phyloP scores from a whole-genome alignment of 106 monocot species.

The Vanilla planifolia region DNA sequence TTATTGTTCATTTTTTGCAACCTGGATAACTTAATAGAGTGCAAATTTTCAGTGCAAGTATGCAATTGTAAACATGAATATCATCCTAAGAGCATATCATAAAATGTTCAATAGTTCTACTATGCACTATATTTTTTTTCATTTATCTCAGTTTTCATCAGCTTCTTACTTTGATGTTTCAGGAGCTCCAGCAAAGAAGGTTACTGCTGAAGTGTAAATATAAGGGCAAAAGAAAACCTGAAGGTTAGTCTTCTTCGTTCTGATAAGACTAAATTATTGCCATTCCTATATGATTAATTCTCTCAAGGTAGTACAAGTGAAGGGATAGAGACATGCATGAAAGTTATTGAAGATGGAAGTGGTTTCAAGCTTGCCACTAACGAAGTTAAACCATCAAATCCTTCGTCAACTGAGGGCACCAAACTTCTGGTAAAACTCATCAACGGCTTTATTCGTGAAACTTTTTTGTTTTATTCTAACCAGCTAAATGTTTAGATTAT shows the following conservation, averaged over 20 bases:
- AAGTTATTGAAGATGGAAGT: not conserved
- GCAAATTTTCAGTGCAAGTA: too few relatives aligned
- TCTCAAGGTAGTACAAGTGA: slow-evolving; percentile 14
- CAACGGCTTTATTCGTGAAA: not conserved
- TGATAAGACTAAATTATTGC: not conserved
- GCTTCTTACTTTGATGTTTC: slow-evolving; percentile 1
- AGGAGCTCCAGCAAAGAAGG: slow-evolving; percentile 49
- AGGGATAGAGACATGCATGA: not conserved
- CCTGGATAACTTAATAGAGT: too few relatives aligned
- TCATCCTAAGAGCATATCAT: not conserved
- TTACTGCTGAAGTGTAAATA: slow-evolving; percentile 36
- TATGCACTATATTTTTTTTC: not conserved
- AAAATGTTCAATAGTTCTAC: not conserved
- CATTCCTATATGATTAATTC: not conserved
- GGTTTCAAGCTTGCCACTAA: not conserved
- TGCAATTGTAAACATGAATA: not conserved
- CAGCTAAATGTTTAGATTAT: too few relatives aligned
- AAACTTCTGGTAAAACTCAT: not conserved
- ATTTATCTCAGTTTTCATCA: not conserved
- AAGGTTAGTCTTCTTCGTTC: slow-evolving; percentile 23
- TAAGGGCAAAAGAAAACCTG: slow-evolving; percentile 29
- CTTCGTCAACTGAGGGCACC: slow-evolving; percentile 1
- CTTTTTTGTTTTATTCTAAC: not conserved
- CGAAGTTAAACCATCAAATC: slow-evolving; percentile 7
- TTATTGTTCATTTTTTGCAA: too few relatives aligned